phyloP scores from a whole-genome alignment of 2,329 filamentous ascomycete genomes.

The Aspergillus brunneoviolaceus region DNA sequence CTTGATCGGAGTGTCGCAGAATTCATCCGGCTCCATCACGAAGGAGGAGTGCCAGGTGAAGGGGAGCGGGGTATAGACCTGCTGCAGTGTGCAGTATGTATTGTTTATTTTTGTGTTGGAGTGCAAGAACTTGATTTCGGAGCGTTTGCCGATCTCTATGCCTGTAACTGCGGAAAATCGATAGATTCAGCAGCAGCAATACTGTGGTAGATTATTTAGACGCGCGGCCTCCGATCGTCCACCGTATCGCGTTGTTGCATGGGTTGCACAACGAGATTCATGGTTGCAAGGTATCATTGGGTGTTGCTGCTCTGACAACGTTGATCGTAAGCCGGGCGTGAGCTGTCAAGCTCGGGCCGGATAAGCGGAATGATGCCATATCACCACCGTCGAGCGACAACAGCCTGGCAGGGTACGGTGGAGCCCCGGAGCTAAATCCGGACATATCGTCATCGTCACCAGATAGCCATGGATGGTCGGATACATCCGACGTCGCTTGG shows the following conservation, averaged over 20 bases:
- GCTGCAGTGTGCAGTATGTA: not conserved
- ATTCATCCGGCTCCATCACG: slow-evolving; percentile 13
- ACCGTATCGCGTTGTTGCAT: not conserved
- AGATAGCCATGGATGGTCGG: not conserved
- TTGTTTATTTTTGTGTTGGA: not conserved
- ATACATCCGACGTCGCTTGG: not conserved
- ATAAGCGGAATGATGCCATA: not conserved
- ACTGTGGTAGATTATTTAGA: not conserved
- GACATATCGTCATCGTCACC: not conserved
- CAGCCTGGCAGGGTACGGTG: not conserved
- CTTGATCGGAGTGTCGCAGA: slow-evolving; percentile 16
- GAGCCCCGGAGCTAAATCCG: not conserved
- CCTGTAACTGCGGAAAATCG: not conserved
- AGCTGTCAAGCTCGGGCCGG: not conserved
- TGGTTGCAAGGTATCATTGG: not conserved
- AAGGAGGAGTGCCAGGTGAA: slow-evolving; percentile 12
- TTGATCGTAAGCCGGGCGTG: too few relatives aligned
- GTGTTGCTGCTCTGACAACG: not conserved
- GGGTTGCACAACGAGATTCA: not conserved
- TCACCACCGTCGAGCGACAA: not conserved
- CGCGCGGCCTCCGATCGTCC: not conserved
- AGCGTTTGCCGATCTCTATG: not conserved
- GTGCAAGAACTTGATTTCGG: not conserved
- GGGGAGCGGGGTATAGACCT: not conserved
- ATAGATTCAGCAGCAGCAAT: not conserved